Evolutionary conservation across 805 yeast genomes (phyloP), one percentile per base, ranked within the genome.

Genomic region (Myxozyma udenii): DNA sequence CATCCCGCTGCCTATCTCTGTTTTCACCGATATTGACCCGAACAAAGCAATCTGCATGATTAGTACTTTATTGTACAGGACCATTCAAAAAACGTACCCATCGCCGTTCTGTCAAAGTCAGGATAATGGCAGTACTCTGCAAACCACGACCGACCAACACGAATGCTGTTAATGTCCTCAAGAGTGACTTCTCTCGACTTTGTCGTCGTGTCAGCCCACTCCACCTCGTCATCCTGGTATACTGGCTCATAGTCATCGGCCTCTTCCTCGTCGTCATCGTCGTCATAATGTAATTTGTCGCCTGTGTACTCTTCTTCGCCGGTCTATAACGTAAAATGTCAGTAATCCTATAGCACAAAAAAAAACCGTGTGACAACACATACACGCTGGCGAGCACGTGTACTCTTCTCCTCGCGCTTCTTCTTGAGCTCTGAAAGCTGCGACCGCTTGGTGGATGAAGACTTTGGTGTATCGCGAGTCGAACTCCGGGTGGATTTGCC

Each of bases 51-150:
- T 55, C 58, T 43, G 28, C 9, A 26, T 5, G 11, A 24, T 14
- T n/a, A 18, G 1, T 9, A 2, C 14, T 23, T 14, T 9, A 38
- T 32, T 23, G 24, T 11, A 14, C n/a, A 25, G 9, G 32, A 11
- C 9, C 5, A 3, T 14, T 3, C 2, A 18, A 5, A 3, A 28
- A 6, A 22, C 54, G 18, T 25, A 19, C 87, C 95, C 18, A 78
- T 74, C 14, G 87, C 78, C 0, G 78, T 77, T 18, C 79, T 81
- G 41, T 78, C 81, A 67, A 95, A 90, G 30, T 81, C 89, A 11
- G 93, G 90, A 68, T 89, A 83, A 67, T 82, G 89, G 64, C 90
- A 80, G 65, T 75, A 87, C 66, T 84, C 85, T 36, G 83, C 78
- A 40, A 89, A 78, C 60, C 82, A 78, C 5, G 87, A 73, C 66